phyloP scores from a whole-genome alignment of 257 asterid species.

The Nicotiana undulata region DNA sequence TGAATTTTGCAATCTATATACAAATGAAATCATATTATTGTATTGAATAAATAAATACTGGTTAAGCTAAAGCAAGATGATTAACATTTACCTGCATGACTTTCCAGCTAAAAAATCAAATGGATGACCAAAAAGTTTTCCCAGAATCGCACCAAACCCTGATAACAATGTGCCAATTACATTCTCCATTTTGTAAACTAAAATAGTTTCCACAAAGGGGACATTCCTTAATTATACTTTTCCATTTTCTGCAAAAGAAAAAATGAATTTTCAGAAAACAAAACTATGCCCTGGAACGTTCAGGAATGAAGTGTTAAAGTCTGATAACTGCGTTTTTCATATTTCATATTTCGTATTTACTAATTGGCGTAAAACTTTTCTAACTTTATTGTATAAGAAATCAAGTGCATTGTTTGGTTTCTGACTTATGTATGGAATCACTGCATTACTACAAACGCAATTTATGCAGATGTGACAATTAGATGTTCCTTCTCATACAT shows the following conservation, averaged over 20 bases:
- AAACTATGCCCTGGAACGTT: neutral
- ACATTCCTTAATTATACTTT: neutral
- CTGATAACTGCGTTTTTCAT: neutral
- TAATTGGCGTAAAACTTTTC: neutral
- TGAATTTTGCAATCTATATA: too few relatives aligned
- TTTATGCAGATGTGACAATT: neutral
- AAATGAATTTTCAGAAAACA: neutral
- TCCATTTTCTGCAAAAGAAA: neutral
- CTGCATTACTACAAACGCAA: neutral
- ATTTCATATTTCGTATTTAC: neutral
- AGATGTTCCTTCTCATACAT: neutral
- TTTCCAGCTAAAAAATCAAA: slow-evolving; percentile 68
- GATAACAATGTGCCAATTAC: slow-evolving; percentile 34
- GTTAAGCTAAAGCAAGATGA: too few relatives aligned
- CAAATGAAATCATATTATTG: too few relatives aligned
- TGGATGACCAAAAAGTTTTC: slow-evolving; percentile 58
- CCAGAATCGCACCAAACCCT: slow-evolving; percentile 45
- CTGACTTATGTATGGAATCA: neutral
- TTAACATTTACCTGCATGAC: slow-evolving; percentile 39
- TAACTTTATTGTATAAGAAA: too few relatives aligned
- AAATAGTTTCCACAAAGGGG: neutral
- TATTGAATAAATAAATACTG: too few relatives aligned
- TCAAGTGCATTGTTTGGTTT: neutral
- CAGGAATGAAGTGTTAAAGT: neutral
- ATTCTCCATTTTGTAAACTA: slow-evolving; percentile 40